Conservation (phyloP, 331 rosid species). For the Erythrophleum ivorense region DNA sequence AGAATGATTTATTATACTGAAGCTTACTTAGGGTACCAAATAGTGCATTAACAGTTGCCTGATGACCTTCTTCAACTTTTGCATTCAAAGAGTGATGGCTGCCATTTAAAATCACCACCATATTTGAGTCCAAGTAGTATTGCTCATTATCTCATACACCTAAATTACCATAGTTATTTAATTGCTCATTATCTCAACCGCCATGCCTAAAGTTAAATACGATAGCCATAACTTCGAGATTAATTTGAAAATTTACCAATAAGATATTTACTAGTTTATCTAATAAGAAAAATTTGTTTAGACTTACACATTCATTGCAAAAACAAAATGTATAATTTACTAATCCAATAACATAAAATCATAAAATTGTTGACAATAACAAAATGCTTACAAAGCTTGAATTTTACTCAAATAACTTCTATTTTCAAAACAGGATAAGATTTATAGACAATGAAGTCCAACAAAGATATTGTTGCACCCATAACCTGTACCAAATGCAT, state of each 20-base stretch:
- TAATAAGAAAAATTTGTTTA: not conserved
- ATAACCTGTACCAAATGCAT: conserved; percentile 89
- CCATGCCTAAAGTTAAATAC: conserved; percentile 72
- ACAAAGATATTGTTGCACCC: conserved; percentile 97
- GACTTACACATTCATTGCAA: too few species aligned
- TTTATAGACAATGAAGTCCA: conserved; percentile 74
- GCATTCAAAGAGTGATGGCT: conserved; percentile 84
- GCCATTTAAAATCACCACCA: conserved; percentile 90
- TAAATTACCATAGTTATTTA: conserved; percentile 34
- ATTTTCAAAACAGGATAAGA: not conserved
- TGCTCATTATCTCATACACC: conserved; percentile 85
- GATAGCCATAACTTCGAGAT: conserved; percentile 10
- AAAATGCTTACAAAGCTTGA: conserved; percentile 15
- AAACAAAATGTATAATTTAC: not conserved
- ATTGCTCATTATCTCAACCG: conserved; percentile 85
- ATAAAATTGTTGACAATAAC: conserved; percentile 23
- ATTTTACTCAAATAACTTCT: not conserved
- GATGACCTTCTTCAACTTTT: conserved; percentile 69
- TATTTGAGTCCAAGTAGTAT: conserved; percentile 85
- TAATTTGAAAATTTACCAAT: conserved; percentile 24
- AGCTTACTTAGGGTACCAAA: conserved; percentile 89
- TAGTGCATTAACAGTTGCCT: conserved; percentile 72
- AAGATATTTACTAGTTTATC: not conserved
- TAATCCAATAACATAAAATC: conserved; percentile 18
- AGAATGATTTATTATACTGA: conserved; percentile 90